A percentile compares a stretch with the other conserved stretches of the same genome.
Evolutionary conservation across 2,329 filamentous ascomycete genomes (phyloP).

Genomic region (Botrytis deweyae): DNA sequence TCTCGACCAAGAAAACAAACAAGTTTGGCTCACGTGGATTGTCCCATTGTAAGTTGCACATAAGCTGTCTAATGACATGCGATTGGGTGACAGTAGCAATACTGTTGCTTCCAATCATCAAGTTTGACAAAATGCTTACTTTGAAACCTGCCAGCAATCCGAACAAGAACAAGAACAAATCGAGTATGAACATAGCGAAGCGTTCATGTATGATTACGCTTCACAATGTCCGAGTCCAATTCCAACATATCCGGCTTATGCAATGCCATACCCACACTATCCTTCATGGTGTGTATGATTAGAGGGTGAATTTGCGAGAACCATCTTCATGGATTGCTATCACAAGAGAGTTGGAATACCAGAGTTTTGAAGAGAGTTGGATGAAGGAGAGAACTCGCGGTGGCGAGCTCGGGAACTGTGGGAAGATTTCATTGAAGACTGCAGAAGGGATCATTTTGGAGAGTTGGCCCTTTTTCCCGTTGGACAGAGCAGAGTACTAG

Average conservation of each 20-base stretch:
- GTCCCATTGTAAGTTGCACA: constrained; percentile 14
- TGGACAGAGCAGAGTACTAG: not conserved
- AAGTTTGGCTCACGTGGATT: constrained; percentile 17
- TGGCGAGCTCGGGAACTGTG: not conserved
- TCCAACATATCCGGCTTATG: not conserved
- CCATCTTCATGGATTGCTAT: not conserved
- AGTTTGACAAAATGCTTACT: not conserved
- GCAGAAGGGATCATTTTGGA: not conserved
- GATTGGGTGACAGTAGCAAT: not conserved
- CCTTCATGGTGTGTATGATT: constrained; percentile 18
- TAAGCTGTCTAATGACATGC: not conserved
- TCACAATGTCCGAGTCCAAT: not conserved
- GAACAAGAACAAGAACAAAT: constrained; percentile 9
- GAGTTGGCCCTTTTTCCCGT: not conserved
- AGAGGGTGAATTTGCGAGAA: not conserved
- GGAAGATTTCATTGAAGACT: not conserved
- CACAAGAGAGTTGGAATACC: too few species aligned
- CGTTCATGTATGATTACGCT: constrained; percentile 13
- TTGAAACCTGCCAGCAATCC: not conserved
- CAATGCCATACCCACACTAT: constrained; percentile 1
- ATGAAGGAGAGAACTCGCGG: not conserved
- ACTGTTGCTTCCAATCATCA: not conserved
- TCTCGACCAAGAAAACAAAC: constrained; percentile 13
- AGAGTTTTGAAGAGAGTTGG: not conserved
- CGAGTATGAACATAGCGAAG: not conserved